Evolutionary conservation across 2,329 filamentous ascomycete species (phyloP).

Genomic region (Colletotrichum coccodes): DNA sequence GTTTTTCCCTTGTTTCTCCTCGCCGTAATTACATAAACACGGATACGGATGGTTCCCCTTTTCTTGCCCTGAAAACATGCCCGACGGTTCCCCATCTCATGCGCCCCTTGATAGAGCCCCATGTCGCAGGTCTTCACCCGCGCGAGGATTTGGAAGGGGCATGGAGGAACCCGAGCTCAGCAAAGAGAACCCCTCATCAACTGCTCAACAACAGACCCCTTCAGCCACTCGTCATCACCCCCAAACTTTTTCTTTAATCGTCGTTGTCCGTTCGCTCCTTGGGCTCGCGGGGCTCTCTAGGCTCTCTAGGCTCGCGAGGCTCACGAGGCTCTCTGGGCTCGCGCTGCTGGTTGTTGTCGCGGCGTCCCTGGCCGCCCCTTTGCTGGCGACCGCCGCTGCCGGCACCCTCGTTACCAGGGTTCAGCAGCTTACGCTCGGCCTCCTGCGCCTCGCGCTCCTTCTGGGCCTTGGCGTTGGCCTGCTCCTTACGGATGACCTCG

Average conservation of each 20-base stretch:
- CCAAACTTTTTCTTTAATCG: slow-evolving; percentile 51
- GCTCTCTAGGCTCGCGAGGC: slow-evolving; percentile 40
- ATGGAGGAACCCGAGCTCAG: neutral
- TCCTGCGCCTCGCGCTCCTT: slow-evolving; percentile 82
- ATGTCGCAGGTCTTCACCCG: neutral
- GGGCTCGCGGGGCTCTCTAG: slow-evolving; percentile 43
- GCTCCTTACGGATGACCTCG: slow-evolving; percentile 80
- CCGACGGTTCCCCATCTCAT: neutral
- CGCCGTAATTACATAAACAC: slow-evolving; percentile 30
- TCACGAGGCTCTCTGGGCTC: slow-evolving; percentile 40
- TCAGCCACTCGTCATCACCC: neutral
- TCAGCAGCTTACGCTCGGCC: slow-evolving; percentile 72
- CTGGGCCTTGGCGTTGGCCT: slow-evolving; percentile 80
- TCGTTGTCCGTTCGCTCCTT: slow-evolving; percentile 66
- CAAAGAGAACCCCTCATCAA: neutral
- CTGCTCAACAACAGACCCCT: neutral
- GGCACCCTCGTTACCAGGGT: slow-evolving; percentile 47
- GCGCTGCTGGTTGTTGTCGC: slow-evolving; percentile 40
- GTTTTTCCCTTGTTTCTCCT: slow-evolving; percentile 6
- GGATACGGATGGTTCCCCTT: slow-evolving; percentile 8
- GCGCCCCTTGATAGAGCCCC: neutral
- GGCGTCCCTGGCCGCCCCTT: slow-evolving; percentile 40
- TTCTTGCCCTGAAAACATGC: neutral
- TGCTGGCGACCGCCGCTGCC: slow-evolving; percentile 41
- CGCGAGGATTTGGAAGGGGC: neutral